A percentile compares a stretch with the other conserved stretches of the same genome.
Evolutionary conservation across 495 filamentous ascomycete genomes (phyloP).

Genomic region (Cladorrhinum samala): DNA sequence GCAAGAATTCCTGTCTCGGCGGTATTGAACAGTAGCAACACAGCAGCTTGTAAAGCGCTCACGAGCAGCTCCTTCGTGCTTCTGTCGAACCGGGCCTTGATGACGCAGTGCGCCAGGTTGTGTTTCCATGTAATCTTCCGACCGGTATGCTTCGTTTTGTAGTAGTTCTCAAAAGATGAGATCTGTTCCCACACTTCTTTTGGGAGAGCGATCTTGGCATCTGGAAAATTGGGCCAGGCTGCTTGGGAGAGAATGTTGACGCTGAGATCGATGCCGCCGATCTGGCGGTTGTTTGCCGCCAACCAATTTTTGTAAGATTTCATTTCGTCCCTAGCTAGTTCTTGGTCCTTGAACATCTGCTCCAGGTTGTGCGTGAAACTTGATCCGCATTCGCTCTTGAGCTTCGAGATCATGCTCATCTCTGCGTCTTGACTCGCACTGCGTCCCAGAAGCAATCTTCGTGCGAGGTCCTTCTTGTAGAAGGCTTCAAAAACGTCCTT

Average conservation of each 20-base stretch:
- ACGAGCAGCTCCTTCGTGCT: constrained; percentile 81
- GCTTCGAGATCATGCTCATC: constrained; percentile 82
- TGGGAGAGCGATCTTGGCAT: constrained; percentile 70
- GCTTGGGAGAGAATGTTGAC: constrained; percentile 82
- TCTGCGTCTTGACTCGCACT: constrained; percentile 94
- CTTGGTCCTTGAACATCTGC: constrained; percentile 98
- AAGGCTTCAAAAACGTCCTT: constrained; percentile 98
- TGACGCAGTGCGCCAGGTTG: constrained; percentile 75
- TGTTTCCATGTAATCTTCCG: constrained; percentile 89
- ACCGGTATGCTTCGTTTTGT: constrained; percentile 79
- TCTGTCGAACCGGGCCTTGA: constrained; percentile 70
- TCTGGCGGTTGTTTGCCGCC: constrained; percentile 39
- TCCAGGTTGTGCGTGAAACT: constrained; percentile 95
- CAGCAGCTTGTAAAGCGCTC: constrained; percentile 83
- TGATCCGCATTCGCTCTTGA: constrained; percentile 90
- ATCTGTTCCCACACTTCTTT: constrained; percentile 60
- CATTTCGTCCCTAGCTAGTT: constrained; percentile 82
- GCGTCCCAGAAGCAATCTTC: constrained; percentile 78
- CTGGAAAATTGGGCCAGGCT: constrained; percentile 89
- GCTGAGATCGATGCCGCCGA: constrained; percentile 63
- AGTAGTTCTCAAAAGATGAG: constrained; percentile 70
- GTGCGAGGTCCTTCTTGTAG: constrained; percentile 94
- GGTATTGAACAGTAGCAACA: constrained; percentile 88
- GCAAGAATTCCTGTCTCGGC: constrained; percentile 47
- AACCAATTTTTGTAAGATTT: constrained; percentile 56